Evolutionary conservation across 768 basidiomycete species (phyloP).

Genomic region (Lyophyllum shimeji): DNA sequence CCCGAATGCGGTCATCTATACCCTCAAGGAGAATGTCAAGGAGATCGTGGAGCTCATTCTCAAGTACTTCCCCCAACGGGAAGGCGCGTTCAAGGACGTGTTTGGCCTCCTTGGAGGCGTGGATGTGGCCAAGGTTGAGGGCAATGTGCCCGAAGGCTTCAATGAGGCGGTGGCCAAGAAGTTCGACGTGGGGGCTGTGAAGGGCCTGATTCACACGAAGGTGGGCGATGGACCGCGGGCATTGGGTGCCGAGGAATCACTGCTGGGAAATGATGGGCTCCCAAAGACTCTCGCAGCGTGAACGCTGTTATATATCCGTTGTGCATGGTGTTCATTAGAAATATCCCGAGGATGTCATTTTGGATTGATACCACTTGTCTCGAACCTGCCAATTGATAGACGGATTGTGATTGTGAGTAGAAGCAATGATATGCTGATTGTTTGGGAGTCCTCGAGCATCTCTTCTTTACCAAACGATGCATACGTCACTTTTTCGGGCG

Average conservation of each 20-base stretch:
- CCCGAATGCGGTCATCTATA: constrained; percentile 97
- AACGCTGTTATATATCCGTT: constrained; percentile 2
- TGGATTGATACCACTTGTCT: neutral
- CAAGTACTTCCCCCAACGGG: constrained; percentile 85
- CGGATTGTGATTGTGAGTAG: too few species aligned
- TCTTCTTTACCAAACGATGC: too few species aligned
- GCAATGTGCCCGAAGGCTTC: constrained; percentile 67
- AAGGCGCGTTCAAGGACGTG: constrained; percentile 69
- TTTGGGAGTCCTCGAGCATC: too few species aligned
- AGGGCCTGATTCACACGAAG: constrained; percentile 86
- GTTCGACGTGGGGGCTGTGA: constrained; percentile 77
- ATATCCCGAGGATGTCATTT: neutral
- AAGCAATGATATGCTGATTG: too few species aligned
- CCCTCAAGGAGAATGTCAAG: constrained; percentile 71
- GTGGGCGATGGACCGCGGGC: constrained; percentile 91
- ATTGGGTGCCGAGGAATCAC: constrained; percentile 56
- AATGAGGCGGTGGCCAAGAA: constrained; percentile 73
- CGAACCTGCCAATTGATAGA: neutral
- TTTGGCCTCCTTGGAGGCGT: constrained; percentile 57
- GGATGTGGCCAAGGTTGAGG: constrained; percentile 38
- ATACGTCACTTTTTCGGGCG: too few species aligned
- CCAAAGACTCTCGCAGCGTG: constrained; percentile 51
- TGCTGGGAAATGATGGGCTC: constrained; percentile 69
- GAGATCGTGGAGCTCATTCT: constrained; percentile 76
- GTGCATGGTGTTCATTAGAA: neutral